phyloP scores from a whole-genome alignment of 2,329 filamentous ascomycete species.

The Venturia carpophila region DNA sequence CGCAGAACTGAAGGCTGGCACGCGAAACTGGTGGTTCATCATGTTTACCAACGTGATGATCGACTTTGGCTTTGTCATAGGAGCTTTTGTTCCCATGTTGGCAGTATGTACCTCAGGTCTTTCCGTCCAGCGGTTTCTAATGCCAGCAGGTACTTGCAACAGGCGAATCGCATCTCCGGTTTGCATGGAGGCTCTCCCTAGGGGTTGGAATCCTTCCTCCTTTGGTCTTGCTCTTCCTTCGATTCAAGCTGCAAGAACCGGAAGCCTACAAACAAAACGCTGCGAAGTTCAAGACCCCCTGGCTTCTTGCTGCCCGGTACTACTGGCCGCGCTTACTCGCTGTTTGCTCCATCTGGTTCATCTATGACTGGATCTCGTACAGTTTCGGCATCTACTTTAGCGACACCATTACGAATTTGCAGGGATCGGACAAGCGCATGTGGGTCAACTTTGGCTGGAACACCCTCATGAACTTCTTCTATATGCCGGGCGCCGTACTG shows the following conservation, averaged over 20 bases:
- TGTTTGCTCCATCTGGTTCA: conserved; percentile 73
- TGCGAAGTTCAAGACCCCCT: conserved; percentile 50
- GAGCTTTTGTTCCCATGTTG: conserved; percentile 67
- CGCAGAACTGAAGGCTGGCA: conserved; percentile 72
- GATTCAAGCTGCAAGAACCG: conserved; percentile 66
- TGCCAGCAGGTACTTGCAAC: conserved; percentile 40
- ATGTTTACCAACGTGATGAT: conserved; percentile 86
- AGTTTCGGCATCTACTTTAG: conserved; percentile 80
- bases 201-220: conserved; percentile 75
- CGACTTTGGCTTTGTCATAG: conserved; percentile 74
- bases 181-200: conserved; percentile 74
- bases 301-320: conserved; percentile 49
- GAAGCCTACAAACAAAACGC: conserved; percentile 66
- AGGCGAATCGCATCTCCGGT: conserved; percentile 55
- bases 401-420: conserved; percentile 57
- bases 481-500: conserved; percentile 70
- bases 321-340: conserved; percentile 65
- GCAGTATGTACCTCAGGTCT: conserved; percentile 35
- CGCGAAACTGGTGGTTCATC: conserved; percentile 74
- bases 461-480: conserved; percentile 80
- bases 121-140: conserved; percentile 1
- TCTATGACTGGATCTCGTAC: conserved; percentile 60
- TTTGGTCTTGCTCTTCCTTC: conserved; percentile 61
- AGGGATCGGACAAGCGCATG: conserved; percentile 49
- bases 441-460: conserved; percentile 84